Evolutionary conservation across 1,139 yeast genomes (phyloP).

Genomic region (Debaryomycetaceae sp.): DNA sequence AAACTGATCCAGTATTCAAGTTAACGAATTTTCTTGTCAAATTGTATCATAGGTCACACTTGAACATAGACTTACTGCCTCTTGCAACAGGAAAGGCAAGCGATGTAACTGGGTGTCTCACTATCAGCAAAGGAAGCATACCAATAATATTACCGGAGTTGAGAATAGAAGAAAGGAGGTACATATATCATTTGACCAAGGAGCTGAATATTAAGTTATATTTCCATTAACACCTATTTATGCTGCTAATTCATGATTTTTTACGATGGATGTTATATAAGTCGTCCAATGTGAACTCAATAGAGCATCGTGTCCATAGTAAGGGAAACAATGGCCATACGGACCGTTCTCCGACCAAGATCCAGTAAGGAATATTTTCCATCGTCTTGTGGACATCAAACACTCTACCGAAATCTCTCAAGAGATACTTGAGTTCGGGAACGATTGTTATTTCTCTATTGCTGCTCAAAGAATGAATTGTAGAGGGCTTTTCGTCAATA

Average conservation of each 20-base stretch:
- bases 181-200: constrained; percentile 57
- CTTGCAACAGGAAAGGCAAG: constrained; percentile 77
- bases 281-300: constrained; percentile 86
- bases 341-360: constrained; percentile 83
- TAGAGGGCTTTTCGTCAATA: constrained; percentile 83
- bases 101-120: constrained; percentile 74
- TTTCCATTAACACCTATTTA: constrained; percentile 28
- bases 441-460: constrained; percentile 79
- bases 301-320: constrained; percentile 83
- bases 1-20: constrained; percentile 32
- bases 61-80: constrained; percentile 58
- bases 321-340: constrained; percentile 92
- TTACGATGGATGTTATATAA: constrained; percentile 54
- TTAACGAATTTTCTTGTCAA: constrained; percentile 47
- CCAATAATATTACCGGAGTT: constrained; percentile 19
- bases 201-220: constrained; percentile 49
- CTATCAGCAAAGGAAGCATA: constrained; percentile 52
- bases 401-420: constrained; percentile 66
- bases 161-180: constrained; percentile 56
- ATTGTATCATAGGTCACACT: constrained; percentile 46
- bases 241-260: constrained; percentile 14
- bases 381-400: constrained; percentile 69
- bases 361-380: constrained; percentile 86
- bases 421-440: constrained; percentile 72
- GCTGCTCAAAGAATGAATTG: constrained; percentile 52